Evolutionary conservation across 768 basidiomycete genomes (phyloP), one percentile per base, ranked within the genome.

Genomic region (Tylopilus rubrobrunneus): DNA sequence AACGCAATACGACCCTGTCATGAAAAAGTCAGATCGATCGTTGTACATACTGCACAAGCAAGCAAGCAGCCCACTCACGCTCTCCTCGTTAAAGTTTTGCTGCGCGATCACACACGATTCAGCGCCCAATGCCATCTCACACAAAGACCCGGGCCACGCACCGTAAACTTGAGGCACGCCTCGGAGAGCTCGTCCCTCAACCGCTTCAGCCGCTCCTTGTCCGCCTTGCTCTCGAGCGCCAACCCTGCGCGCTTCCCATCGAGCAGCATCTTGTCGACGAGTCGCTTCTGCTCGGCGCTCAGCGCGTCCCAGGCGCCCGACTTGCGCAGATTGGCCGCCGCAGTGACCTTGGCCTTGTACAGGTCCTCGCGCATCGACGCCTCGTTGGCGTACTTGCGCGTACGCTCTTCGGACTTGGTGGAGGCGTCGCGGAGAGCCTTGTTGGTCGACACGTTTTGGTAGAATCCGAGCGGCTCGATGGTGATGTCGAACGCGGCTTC

Each of bases 1-100:
- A 91, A 89, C 5, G 77, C 73, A 45, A 90, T 73, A 27, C 72
- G 68, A 23, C 78, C 83, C 87, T 91, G 51, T 19, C 11, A 42
- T 0, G 19, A 45, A 63, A n/a, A 31, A 31, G 46, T 52, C 44
- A 21, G 52, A 46, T 39, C 41, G 15, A 48, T 43, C 44, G 29
- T 33, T n/a, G 12, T 25, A 25, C 5, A 25, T n/a, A n/a, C n/a
- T n/a, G n/a, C n/a, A n/a, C 9, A 8, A 1, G 25, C 7, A 12
- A 33, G 10, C 6, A 14, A 28, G 7, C 15, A 11, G 7, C 8
- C 12, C 17, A 60, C 75, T 47, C 59, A 88, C 89, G 41, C 86
- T 85, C 65, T 94, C 92, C 69, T 95, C 91, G 61, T 92, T 92
- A 73, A 87, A 91, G 72, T 92, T 90, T 85, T 88, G 90, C 86